These are phyloP conservation scores for Fonsecaea erecta DNA, from an alignment of 2,329 filamentous ascomycete species.

Conservation along the genomic window DNA sequence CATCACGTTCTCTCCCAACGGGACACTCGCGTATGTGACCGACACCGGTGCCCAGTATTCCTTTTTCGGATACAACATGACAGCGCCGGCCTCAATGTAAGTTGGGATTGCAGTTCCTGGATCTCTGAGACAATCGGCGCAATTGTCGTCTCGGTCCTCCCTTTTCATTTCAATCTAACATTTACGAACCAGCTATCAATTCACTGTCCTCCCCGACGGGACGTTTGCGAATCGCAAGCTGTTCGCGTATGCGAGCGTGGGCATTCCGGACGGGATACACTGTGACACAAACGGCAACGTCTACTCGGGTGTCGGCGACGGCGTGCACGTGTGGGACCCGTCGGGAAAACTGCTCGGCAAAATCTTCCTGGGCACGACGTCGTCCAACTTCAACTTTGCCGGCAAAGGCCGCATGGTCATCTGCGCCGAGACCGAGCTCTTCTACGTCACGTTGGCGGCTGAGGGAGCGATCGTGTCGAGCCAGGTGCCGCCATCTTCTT, in stretches of 20 bases:
- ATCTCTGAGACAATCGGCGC: not conserved
- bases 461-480: constrained; percentile 29
- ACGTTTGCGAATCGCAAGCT: constrained; percentile 52
- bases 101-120: not conserved
- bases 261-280: constrained; percentile 55
- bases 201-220: constrained; percentile 30
- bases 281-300: constrained; percentile 60
- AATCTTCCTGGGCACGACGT: constrained; percentile 51
- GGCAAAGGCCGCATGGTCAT: constrained; percentile 35
- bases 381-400: constrained; percentile 39
- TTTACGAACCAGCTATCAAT: constrained; percentile 30
- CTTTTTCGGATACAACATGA: constrained; percentile 33
- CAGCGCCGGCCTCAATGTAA: constrained; percentile 32
- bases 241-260: constrained; percentile 57
- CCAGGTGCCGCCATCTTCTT: constrained; percentile 29
- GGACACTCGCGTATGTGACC: constrained; percentile 37
- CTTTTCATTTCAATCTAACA: not conserved
- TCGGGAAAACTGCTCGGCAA: constrained; percentile 60
- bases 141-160: not conserved
- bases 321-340: constrained; percentile 59
- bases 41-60: constrained; percentile 32
- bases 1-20: constrained; percentile 45
- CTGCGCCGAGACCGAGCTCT: constrained; percentile 31
- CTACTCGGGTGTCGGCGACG: constrained; percentile 61
- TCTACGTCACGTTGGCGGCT: constrained; percentile 31